Evolutionary conservation across 768 basidiomycete species (phyloP), one percentile per base, ranked within the genome.

Genomic region (Paxillus ammoniavirescens): DNA sequence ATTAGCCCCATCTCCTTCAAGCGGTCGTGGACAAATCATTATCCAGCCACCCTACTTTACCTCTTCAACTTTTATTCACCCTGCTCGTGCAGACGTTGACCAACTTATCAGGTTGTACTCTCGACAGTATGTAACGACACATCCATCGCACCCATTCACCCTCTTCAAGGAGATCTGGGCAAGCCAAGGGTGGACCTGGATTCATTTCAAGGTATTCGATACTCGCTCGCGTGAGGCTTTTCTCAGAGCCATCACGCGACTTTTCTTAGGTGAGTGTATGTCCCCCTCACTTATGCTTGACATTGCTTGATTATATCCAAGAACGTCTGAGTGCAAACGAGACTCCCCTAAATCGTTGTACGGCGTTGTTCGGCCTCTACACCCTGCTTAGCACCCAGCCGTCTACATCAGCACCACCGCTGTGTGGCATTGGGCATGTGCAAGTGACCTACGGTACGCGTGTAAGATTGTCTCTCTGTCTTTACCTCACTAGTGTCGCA

Each of bases 1-100:
- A 9, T 61, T 79, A 50, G 61, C 73, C 8, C 80, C 85, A 28
- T 76, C 82, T 15, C 82, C 86, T 17, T 82, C 86, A 18, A 74
- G 77, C 13, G 61, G 70, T 46, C 80, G 86, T 13, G 87, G 89
- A 10, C 81, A 84, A 21, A 67, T 85, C 56, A 71, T 80, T 37
- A 70, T 92, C 9, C 90, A 91, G 61, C 89, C 88, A 1, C 73
- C 77, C 17, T 92, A 87, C 67, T 93, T 90, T 65, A 87, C 89
- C 0, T 91, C 89, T 3, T 88, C 87, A 0, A 63, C 86, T 21
- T 93, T 85, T 67, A 82, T 90, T 8, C 70, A 79, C 17, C 72
- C 82, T 13, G 74, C 89, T 18, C 80, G 86, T 2, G 77, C 82
- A 28, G 91, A 93, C 67, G 75, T 92, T 28, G 67, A 74, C 3